These are phyloP conservation scores for Ophiostoma australiae DNA, from an alignment of 2,329 filamentous ascomycete genomes.

Conservation along the genomic window DNA sequence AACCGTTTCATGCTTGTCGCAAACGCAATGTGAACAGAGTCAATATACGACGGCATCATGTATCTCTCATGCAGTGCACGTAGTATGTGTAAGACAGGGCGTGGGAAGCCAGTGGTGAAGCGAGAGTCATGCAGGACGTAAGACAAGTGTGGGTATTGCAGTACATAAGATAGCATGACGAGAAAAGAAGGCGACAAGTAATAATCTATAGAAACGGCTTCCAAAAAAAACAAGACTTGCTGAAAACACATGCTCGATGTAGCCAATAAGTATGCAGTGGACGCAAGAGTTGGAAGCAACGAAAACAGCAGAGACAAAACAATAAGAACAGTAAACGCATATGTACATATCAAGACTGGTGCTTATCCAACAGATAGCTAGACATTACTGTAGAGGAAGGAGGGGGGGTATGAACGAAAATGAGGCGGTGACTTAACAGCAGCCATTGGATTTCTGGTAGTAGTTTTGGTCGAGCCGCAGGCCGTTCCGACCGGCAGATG, in stretches of 20 bases:
- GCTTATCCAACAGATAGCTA: background rate
- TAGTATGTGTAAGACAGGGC: background rate
- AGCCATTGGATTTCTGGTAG: constrained; percentile 39
- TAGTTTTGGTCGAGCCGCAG: constrained; percentile 42
- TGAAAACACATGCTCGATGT: background rate
- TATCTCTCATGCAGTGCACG: background rate
- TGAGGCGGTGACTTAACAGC: constrained; percentile 26
- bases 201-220: background rate
- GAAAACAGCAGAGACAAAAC: background rate
- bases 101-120: background rate
- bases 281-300: background rate
- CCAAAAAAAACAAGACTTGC: background rate
- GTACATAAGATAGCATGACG: background rate
- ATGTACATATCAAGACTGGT: background rate
- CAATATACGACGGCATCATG: background rate
- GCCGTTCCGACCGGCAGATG: constrained; percentile 15
- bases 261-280: background rate
- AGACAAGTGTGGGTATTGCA: background rate
- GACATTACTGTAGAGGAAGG: background rate
- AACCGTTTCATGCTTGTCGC: background rate
- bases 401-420: background rate
- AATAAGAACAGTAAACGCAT: background rate
- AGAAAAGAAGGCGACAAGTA: background rate
- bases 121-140: background rate
- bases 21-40: no score